Evolutionary conservation across 139 green algal species (phyloP).

Genomic region (Coelastrella sp.): DNA sequence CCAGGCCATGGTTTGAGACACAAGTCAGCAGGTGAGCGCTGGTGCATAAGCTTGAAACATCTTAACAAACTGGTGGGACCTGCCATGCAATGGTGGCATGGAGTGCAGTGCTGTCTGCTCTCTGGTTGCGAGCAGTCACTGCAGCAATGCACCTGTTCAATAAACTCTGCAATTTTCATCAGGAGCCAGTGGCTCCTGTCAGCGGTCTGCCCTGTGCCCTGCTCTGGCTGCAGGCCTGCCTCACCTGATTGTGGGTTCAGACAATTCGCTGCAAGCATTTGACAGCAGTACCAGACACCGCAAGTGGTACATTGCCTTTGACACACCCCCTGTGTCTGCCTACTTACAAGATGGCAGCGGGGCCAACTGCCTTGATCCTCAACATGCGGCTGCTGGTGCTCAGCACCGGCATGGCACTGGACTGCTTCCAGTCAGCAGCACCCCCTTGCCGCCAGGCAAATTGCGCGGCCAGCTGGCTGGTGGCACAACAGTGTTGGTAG

Average conservation of each 20-base stretch:
- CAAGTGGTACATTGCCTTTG: constrained; percentile 76
- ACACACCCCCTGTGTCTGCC: constrained; percentile 71
- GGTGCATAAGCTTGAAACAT: neutral
- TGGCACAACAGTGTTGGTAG: constrained; percentile 62
- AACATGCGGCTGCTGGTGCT: neutral
- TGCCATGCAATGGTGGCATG: neutral
- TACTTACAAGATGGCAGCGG: constrained; percentile 47
- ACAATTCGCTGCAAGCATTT: constrained; percentile 68
- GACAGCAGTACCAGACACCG: constrained; percentile 63
- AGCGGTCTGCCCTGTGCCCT: neutral
- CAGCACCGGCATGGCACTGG: constrained; percentile 11
- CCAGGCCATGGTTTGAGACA: neutral
- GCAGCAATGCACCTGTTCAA: too few species aligned
- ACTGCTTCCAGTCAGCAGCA: neutral
- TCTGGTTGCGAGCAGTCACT: neutral
- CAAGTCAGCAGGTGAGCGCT: neutral
- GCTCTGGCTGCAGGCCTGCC: constrained; percentile 18
- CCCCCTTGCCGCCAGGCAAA: neutral
- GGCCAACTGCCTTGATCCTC: constrained; percentile 29
- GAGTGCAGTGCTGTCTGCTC: neutral
- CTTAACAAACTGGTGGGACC: neutral
- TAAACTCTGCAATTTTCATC: too few species aligned
- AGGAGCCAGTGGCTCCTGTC: too few species aligned
- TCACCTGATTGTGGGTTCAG: constrained; percentile 53
- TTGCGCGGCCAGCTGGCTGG: neutral